A percentile compares a stretch with the other conserved stretches of the same genome.
phyloP scores from a whole-genome alignment of 2,329 filamentous ascomycete genomes.

The Colletotrichum kahawae region DNA sequence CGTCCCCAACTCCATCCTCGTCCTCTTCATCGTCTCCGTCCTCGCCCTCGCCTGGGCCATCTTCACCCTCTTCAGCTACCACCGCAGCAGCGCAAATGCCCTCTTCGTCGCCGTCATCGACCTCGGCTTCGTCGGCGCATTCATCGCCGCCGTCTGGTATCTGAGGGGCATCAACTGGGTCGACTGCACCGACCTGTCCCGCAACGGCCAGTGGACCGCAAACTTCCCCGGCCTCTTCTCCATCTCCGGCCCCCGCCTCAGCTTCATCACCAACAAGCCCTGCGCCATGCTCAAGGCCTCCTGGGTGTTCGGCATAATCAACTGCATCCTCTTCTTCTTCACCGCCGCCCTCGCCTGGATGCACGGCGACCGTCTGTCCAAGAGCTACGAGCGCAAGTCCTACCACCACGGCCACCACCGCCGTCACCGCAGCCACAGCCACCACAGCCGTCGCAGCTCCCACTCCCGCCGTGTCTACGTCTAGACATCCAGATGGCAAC shows the following conservation, averaged over 20 bases:
- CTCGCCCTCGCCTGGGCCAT: slow-evolving; percentile 68
- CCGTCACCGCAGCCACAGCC: slow-evolving; percentile 41
- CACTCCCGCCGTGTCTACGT: slow-evolving; percentile 27
- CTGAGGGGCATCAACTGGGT: slow-evolving; percentile 63
- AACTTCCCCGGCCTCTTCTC: slow-evolving; percentile 67
- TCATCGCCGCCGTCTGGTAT: slow-evolving; percentile 67
- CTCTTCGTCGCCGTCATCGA: slow-evolving; percentile 66
- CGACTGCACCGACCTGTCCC: slow-evolving; percentile 69
- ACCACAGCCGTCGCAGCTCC: slow-evolving; percentile 30
- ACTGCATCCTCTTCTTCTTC: slow-evolving; percentile 79
- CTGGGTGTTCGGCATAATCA: slow-evolving; percentile 92
- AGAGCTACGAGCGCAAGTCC: slow-evolving; percentile 48
- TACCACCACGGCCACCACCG: slow-evolving; percentile 24
- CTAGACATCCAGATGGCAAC: background rate
- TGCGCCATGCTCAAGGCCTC: slow-evolving; percentile 92
- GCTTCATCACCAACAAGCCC: slow-evolving; percentile 69
- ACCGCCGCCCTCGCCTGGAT: slow-evolving; percentile 74
- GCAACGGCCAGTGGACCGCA: slow-evolving; percentile 55
- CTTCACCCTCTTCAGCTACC: slow-evolving; percentile 70
- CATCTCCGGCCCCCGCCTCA: slow-evolving; percentile 55
- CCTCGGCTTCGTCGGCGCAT: slow-evolving; percentile 65
- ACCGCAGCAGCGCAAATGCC: slow-evolving; percentile 65
- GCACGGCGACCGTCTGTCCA: slow-evolving; percentile 52
- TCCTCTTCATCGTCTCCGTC: slow-evolving; percentile 71
- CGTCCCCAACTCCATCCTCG: slow-evolving; percentile 66